Conservation (phyloP, 1,139 yeast species). For the Kodamaea derodonti region DNA sequence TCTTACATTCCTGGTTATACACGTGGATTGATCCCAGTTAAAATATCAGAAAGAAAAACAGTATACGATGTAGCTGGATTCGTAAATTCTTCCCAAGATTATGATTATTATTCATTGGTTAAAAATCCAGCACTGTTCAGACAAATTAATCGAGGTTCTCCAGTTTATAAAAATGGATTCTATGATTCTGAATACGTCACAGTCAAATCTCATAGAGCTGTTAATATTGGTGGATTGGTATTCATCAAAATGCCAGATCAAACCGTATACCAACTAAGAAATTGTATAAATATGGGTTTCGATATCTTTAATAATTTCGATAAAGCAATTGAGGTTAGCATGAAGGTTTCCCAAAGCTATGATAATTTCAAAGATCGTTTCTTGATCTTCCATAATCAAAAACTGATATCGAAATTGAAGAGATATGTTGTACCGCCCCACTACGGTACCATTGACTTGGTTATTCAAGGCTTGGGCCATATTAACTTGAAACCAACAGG, state of each 20-base stretch:
- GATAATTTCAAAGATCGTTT: slow-evolving; percentile 27
- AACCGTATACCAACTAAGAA: slow-evolving; percentile 42
- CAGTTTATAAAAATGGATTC: slow-evolving; percentile 30
- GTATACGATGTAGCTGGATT: slow-evolving; percentile 61
- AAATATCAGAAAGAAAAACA: slow-evolving; percentile 23
- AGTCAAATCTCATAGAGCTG: slow-evolving; percentile 40
- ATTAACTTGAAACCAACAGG: slow-evolving; percentile 67
- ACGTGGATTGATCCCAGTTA: slow-evolving; percentile 38
- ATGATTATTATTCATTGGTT: slow-evolving; percentile 12
- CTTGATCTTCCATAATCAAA: slow-evolving; percentile 20
- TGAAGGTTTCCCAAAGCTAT: slow-evolving; percentile 11
- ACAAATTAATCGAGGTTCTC: slow-evolving; percentile 33
- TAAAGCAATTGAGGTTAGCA: slow-evolving; percentile 22
- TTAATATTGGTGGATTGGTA: slow-evolving; percentile 60
- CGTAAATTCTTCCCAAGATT: slow-evolving; percentile 11
- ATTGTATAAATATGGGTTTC: slow-evolving; percentile 29
- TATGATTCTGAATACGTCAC: slow-evolving; percentile 37
- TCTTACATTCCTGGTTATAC: slow-evolving; percentile 59
- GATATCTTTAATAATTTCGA: slow-evolving; percentile 24
- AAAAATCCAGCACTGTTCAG: slow-evolving; percentile 28
- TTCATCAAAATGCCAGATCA: slow-evolving; percentile 40
- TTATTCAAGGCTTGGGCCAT: slow-evolving; percentile 66
- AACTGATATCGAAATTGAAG: slow-evolving; percentile 28
- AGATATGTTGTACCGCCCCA: slow-evolving; percentile 64
- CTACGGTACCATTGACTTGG: slow-evolving; percentile 62